A percentile compares a stretch with the other conserved stretches of the same genome.
These are phyloP conservation scores for Penicillium bialowiezense DNA, from an alignment of 495 filamentous ascomycete genomes.

Conservation along the genomic window DNA sequence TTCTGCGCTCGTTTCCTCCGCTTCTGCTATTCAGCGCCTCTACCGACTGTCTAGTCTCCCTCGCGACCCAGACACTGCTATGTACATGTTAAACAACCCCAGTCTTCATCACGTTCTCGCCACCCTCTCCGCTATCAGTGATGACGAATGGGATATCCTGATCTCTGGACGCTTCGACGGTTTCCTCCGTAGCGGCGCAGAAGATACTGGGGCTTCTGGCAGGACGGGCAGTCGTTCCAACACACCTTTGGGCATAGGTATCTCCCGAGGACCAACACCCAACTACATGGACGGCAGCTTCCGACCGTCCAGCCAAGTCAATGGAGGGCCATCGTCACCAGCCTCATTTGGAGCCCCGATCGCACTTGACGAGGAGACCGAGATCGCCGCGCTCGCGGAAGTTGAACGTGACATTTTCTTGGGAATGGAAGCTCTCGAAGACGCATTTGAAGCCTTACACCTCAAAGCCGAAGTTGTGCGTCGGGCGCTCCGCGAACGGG, in stretches of 20 bases:
- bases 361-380: slow-evolving; percentile 88
- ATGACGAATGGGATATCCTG: slow-evolving; percentile 93
- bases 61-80: slow-evolving; percentile 78
- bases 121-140: slow-evolving; percentile 81
- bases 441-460: slow-evolving; percentile 92
- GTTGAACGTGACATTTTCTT: slow-evolving; percentile 90
- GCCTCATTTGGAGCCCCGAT: slow-evolving; percentile 63
- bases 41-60: slow-evolving; percentile 71
- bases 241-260: slow-evolving; percentile 40
- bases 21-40: slow-evolving; percentile 75
- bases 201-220: slow-evolving; percentile 37
- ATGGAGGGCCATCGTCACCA: slow-evolving; percentile 28
- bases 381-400: slow-evolving; percentile 84
- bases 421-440: slow-evolving; percentile 91
- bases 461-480: slow-evolving; percentile 79
- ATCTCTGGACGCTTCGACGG: slow-evolving; percentile 95
- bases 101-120: slow-evolving; percentile 79
- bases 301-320: slow-evolving; percentile 40
- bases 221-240: slow-evolving; percentile 42
- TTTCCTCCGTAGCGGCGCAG: slow-evolving; percentile 92
- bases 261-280: slow-evolving; percentile 39
- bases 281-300: slow-evolving; percentile 34
- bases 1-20: slow-evolving; percentile 66
- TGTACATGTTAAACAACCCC: slow-evolving; percentile 85
- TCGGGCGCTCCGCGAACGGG: slow-evolving; percentile 71